A percentile compares a stretch with the other conserved stretches of the same genome.
Conservation (phyloP, 495 filamentous ascomycete genomes). For the Penicillium malachiteum region DNA sequence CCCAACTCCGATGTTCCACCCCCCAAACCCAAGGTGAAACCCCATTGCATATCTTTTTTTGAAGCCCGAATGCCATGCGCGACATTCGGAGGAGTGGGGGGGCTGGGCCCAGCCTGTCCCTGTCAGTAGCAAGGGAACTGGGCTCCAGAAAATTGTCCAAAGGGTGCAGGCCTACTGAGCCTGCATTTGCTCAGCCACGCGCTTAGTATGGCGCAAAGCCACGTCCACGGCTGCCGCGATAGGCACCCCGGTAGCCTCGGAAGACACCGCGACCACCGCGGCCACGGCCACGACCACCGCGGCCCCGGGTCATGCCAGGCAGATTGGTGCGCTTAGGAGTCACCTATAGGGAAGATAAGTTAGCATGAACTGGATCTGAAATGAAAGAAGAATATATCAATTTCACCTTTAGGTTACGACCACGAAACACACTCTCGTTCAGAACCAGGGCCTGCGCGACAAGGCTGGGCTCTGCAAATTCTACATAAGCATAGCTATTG, state of each 20-base stretch:
- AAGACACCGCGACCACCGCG: slow-evolving; percentile 61
- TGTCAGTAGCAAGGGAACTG: neutral
- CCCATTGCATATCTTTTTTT: neutral
- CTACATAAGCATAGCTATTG: slow-evolving; percentile 94
- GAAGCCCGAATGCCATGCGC: neutral
- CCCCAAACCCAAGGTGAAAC: neutral
- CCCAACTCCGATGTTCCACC: neutral
- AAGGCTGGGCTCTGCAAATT: slow-evolving; percentile 92
- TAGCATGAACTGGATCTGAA: neutral
- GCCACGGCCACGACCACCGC: slow-evolving; percentile 63
- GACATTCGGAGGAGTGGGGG: neutral
- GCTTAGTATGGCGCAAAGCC: slow-evolving; percentile 78
- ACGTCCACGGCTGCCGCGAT: slow-evolving; percentile 65
- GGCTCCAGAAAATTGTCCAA: neutral
- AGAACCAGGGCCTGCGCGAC: slow-evolving; percentile 91
- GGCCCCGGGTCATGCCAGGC: slow-evolving; percentile 84
- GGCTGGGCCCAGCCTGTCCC: neutral
- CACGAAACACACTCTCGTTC: slow-evolving; percentile 96
- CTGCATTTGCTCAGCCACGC: neutral
- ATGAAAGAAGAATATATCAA: neutral
- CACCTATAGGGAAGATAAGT: slow-evolving; percentile 52
- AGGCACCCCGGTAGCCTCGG: slow-evolving; percentile 36
- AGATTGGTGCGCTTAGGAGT: slow-evolving; percentile 97
- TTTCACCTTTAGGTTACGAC: slow-evolving; percentile 85
- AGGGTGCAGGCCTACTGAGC: neutral